phyloP scores from a whole-genome alignment of 192 early-diverging fungal species.

The Dissophora ornata region DNA sequence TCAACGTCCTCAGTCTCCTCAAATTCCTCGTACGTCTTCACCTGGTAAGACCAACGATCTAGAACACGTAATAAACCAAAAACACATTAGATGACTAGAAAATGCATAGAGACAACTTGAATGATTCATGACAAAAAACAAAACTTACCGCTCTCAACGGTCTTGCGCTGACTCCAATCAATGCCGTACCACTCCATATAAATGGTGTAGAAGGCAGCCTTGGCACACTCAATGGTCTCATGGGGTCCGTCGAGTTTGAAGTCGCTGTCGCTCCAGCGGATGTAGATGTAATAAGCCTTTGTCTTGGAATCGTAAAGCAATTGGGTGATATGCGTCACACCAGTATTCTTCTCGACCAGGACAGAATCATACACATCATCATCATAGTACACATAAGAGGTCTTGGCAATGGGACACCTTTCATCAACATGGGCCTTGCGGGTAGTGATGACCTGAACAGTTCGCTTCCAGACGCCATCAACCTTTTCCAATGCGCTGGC shows the following conservation, averaged over 20 bases:
- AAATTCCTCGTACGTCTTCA: constrained; percentile 36
- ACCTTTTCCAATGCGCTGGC: constrained; percentile 12
- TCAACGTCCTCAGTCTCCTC: constrained; percentile 38
- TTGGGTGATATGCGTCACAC: constrained; percentile 25
- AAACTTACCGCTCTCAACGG: constrained; percentile 16
- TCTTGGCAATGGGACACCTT: constrained; percentile 27
- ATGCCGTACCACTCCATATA: constrained; percentile 26
- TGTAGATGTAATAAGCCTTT: constrained; percentile 16
- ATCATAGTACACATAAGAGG: constrained; percentile 28
- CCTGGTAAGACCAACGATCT: constrained; percentile 34
- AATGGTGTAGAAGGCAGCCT: constrained; percentile 27
- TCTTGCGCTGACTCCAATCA: constrained; percentile 29
- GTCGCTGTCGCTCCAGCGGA: constrained; percentile 34
- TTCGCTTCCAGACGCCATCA: constrained; percentile 36
- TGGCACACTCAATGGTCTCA: constrained; percentile 26
- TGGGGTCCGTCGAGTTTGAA: constrained; percentile 42
- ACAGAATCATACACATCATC: constrained; percentile 34
- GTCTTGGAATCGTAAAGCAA: constrained; percentile 2
- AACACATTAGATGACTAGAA: no score
- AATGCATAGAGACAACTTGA: no score
- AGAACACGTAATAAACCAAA: no score
- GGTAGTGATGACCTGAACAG: constrained; percentile 34
- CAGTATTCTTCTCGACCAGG: constrained; percentile 27
- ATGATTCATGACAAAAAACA: background rate
- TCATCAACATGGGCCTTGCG: constrained; percentile 34